These are phyloP conservation scores for Paecilomyces dactylethromorphus DNA, from an alignment of 2,329 filamentous ascomycete species.

Conservation along the genomic window DNA sequence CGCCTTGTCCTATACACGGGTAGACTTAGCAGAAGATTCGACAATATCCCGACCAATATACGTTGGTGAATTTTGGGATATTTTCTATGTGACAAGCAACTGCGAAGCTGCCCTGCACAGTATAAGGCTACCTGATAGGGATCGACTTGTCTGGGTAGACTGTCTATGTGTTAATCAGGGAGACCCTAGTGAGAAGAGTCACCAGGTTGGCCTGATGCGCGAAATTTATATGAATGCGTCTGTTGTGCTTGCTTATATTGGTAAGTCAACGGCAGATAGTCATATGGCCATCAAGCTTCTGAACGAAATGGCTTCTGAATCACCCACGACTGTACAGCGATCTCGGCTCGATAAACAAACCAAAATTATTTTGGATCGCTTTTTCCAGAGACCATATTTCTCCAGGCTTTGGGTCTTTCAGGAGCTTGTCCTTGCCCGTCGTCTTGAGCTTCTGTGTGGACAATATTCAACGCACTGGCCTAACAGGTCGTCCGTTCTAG, in stretches of 20 bases:
- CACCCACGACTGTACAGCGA: not conserved
- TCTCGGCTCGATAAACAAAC: too few relatives aligned
- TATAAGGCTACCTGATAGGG: not conserved
- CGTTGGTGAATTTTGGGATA: not conserved
- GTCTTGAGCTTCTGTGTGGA: not conserved
- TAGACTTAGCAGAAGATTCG: not conserved
- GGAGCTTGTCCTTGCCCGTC: not conserved
- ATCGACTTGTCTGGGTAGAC: conserved; percentile 1
- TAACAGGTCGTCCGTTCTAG: not conserved
- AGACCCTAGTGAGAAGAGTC: not conserved
- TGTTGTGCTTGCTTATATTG: not conserved
- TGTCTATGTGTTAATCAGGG: conserved; percentile 1
- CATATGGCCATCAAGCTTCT: too few relatives aligned
- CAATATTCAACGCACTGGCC: not conserved
- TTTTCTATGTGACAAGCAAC: not conserved
- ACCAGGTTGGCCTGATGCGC: not conserved
- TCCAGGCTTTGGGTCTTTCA: not conserved
- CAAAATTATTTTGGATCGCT: not conserved
- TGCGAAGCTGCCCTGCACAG: not conserved
- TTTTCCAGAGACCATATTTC: not conserved
- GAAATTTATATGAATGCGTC: not conserved
- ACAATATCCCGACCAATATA: not conserved
- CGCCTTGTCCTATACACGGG: not conserved
- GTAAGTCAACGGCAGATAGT: too few relatives aligned
- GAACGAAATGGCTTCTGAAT: not conserved